Base-by-base conservation (phyloP, 139 green algal genomes). In the Mesotaenium endlicherianum region DNA sequence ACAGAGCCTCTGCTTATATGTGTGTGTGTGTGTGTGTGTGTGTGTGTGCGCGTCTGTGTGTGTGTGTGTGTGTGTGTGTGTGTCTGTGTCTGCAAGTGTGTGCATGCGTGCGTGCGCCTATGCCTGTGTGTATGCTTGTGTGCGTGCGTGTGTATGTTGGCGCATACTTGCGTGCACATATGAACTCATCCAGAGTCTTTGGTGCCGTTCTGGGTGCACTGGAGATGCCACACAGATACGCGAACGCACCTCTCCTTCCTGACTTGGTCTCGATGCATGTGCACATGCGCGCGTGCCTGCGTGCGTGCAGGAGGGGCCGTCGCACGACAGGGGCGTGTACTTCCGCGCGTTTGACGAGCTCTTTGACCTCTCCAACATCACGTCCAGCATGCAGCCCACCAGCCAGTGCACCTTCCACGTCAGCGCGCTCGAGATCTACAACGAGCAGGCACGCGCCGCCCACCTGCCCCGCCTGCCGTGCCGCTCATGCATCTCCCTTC, bases 321-420 rank as follows among this genome's bases (percentile, higher is more conserved):
- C 44, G 36, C 44, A 80, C 36, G 53, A 88, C 44, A 67, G 88
- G 1, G 91, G 91, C 20, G 47, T 93, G 36, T 91, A 60, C 45
- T 84, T 78, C 60, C 85, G 91, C 1, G 88, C 90, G 36, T 82
- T 93, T 30, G 77, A 87, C 17, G 88, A 91, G 78, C 38, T 91
- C 1, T 90, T 91, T 75, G 40, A 78, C 26, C 64, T 91, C n/a
- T 67, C 87, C 11, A 80, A 87, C 41, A n/a, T n/a, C n/a, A n/a
- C n/a, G n/a, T 49, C 87, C 44, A 82, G 60, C 11, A 72, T 72
- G 8, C 8, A 49, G 43, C 58, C 44, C 36, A 38, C 44, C n/a
- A 38, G 17, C 64, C 31, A 67, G n/a, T 85, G 78, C 67, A 36
- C 31, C 34, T 87, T 85, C 75, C 20, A 41, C 31, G 72, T 87